Conservation (phyloP, 768 basidiomycete species). For the Leccinum boreale region DNA sequence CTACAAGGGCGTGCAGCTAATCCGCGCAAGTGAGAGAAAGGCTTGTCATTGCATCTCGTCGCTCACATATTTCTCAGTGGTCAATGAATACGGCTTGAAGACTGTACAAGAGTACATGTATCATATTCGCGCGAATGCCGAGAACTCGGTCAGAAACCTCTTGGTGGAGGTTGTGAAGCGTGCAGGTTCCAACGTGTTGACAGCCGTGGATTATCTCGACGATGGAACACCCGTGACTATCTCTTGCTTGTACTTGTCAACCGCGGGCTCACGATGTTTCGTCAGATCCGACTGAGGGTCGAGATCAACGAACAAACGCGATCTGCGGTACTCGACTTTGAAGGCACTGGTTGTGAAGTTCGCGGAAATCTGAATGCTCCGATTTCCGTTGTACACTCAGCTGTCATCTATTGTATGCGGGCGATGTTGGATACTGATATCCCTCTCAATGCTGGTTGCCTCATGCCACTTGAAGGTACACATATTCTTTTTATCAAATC, state of each 20-base stretch:
- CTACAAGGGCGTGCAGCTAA: conserved; percentile 84
- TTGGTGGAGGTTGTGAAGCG: conserved; percentile 72
- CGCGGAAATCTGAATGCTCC: conserved; percentile 85
- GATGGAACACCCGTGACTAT: conserved; percentile 75
- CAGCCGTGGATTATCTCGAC: conserved; percentile 80
- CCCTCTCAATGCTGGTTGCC: conserved; percentile 90
- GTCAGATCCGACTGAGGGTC: conserved; percentile 69
- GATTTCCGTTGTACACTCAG: conserved; percentile 81
- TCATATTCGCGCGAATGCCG: conserved; percentile 87
- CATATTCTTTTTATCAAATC: neutral
- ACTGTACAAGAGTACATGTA: conserved; percentile 94
- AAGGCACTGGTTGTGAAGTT: conserved; percentile 79
- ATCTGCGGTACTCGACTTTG: conserved; percentile 82
- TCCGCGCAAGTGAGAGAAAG: conserved; percentile 63
- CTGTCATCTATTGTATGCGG: conserved; percentile 87
- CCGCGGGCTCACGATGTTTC: conserved; percentile 1
- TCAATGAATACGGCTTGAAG: conserved; percentile 79
- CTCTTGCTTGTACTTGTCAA: neutral
- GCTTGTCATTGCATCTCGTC: neutral
- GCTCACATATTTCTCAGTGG: conserved; percentile 45
- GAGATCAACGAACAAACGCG: conserved; percentile 73
- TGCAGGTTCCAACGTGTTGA: conserved; percentile 59
- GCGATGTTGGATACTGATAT: conserved; percentile 85
- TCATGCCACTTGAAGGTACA: conserved; percentile 79
- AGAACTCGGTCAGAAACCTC: conserved; percentile 79